Evolutionary conservation across 345 rosid genomes (phyloP), one percentile per base, ranked within the genome.

Genomic region (Pelargonium nanum): DNA sequence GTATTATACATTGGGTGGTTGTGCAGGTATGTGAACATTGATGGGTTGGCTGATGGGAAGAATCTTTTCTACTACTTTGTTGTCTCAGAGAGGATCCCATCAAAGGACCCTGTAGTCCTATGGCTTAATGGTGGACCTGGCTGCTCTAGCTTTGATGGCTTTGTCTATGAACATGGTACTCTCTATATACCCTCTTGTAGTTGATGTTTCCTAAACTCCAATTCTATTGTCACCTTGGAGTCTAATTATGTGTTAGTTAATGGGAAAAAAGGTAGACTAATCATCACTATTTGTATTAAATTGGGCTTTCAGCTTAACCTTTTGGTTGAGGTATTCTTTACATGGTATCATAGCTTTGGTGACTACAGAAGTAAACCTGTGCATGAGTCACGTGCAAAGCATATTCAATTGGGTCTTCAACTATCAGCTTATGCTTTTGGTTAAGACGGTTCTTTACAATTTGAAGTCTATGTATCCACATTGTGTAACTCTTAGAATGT

Each of bases 61-160:
- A 71, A 77, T 10, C 63, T 77, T 45, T 77, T 70, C 65, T 77
- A 77, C 65, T 73, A 77, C 34, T 67, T 77, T 30, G 60, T 70
- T 16, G 66, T 50, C 2, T 77, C 81, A 2, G 68, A 73, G 55
- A 58, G 62, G 22, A 65, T 65, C 15, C 68, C 76, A 2, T 25
- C 58, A 2, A 23, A 58, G 5, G 75, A 70, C 56, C 81, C 75
- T 19, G 65, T 77, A 17, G 66, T 73, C 23, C 32, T 77, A 50
- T 77, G 78, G 81, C 68, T 77, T 20, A 74, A 68, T 20, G 81
- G 77, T 0, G 81, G 78, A 9, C 81, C 81, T 1, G 65, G 75
- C 9, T 77, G 81, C 73, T 77, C 78, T 34, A 70, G 71, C 62
- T 60, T 77, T 8, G 73, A 57, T 8, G 70, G 75, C 0, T 73